These are phyloP conservation scores for Leishmania mexicana DNA, from an alignment of 208 protist genomes.

Conservation along the genomic window DNA sequence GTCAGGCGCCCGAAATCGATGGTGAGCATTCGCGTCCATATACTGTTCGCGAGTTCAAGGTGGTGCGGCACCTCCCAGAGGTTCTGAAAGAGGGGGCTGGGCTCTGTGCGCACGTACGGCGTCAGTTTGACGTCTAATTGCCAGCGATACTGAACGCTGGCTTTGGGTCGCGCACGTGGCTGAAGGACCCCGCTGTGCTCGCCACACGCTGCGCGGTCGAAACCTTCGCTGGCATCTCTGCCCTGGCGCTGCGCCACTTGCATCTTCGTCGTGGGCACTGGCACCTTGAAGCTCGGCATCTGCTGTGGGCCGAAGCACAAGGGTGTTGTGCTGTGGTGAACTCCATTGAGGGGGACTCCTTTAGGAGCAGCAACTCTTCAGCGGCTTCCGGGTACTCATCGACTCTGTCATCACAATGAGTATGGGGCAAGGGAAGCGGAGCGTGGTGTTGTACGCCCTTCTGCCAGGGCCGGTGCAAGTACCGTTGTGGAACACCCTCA, in stretches of 20 bases:
- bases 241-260: conserved; percentile 15
- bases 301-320: conserved; percentile 41
- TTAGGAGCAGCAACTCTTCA: conserved; percentile 27
- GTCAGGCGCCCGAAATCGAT: conserved; percentile 36
- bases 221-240: conserved; percentile 31
- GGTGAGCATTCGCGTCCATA: conserved; percentile 23
- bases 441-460: conserved; percentile 36
- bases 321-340: conserved; percentile 40
- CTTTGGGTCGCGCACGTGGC: conserved; percentile 30
- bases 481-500: conserved; percentile 25
- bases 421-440: conserved; percentile 13
- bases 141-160: conserved; percentile 47
- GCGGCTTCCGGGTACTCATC: conserved; percentile 35
- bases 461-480: conserved; percentile 26
- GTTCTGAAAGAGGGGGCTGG: conserved; percentile 32
- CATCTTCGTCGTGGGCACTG: conserved; percentile 42
- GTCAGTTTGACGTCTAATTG: conserved; percentile 38
- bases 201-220: conserved; percentile 43
- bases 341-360: conserved; percentile 27
- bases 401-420: conserved; percentile 40
- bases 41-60: conserved; percentile 6
- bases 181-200: conserved; percentile 38
- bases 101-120: conserved; percentile 38
- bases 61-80: conserved; percentile 21
- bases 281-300: conserved; percentile 38